Evolutionary conservation across 192 early-diverging fungal species (phyloP), one percentile per base, ranked within the genome.

Genomic region (Chytriomyces confervae): DNA sequence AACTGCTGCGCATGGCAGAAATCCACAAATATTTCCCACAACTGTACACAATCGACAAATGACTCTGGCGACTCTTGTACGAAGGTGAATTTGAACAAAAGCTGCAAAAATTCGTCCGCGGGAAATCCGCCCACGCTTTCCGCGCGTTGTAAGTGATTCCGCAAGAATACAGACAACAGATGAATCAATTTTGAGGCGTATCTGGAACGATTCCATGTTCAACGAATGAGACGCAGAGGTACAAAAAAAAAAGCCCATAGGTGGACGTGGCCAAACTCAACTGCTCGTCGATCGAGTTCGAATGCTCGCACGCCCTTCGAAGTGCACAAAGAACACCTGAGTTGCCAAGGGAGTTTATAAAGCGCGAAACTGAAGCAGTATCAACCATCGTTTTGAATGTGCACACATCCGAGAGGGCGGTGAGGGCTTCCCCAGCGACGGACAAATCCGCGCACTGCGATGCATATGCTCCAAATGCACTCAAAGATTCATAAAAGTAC

Each of bases 1-100:
- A 16, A 18, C 36, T 69, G 36, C 66, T 46, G 43, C 3, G 53
- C 49, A 71, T 11, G 24, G 2, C 50, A 44, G 27, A 65, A 20
- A 65, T 65, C 63, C 27, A 65, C 13, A 65, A 65, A 20, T 11
- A 36, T 11, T 27, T 69, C 67, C 67, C 67, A 69, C 16, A 60
- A 20, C 13, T 61, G 23, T 20, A 72, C 18, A 10, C 43, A 74
- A 13, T 74, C 62, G 5, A 74, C 8, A 20, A 74, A 74, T 24
- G 50, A 13, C 9, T 74, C 72, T 24, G 20, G 16, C 16, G 18
- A 50, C 9, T 9, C 43, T 46, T 74, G 72, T 10, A 45, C 27
- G 13, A 74, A 74, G 2, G 72, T 74, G 44, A 62, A 74, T 46
- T 74, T 74, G 72, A 74, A 74, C 20, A 74, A 74, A 9, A 74